These are phyloP conservation scores for Mycena latifolia DNA, from an alignment of 768 basidiomycete genomes.

Conservation along the genomic window DNA sequence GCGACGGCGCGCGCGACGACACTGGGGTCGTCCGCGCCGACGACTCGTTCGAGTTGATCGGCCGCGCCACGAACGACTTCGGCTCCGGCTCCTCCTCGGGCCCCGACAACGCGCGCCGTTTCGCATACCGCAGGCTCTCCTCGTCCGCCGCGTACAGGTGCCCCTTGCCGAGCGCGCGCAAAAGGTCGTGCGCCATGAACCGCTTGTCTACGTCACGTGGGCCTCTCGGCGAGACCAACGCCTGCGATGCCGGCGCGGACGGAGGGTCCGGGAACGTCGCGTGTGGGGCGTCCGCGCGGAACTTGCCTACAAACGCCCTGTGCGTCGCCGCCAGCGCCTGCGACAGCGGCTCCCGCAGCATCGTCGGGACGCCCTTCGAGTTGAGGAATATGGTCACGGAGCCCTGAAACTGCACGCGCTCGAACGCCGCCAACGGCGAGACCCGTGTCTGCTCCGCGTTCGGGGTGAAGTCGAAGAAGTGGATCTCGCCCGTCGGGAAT, in stretches of 20 bases:
- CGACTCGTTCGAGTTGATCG: constrained; percentile 19
- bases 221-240: not conserved
- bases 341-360: constrained; percentile 10
- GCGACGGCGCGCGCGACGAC: not conserved
- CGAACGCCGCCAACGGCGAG: not conserved
- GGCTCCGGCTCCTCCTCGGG: not conserved
- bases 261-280: constrained; percentile 12
- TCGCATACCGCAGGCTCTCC: constrained; percentile 30
- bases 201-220: constrained; percentile 29
- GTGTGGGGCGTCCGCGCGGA: constrained; percentile 10
- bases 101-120: constrained; percentile 27
- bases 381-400: constrained; percentile 9
- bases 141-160: constrained; percentile 12
- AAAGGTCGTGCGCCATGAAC: constrained; percentile 35
- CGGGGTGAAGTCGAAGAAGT: not conserved
- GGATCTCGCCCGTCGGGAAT: not conserved
- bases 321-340: not conserved
- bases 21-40: constrained; percentile 21
- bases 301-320: not conserved
- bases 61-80: constrained; percentile 1
- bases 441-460: not conserved
- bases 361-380: not conserved
- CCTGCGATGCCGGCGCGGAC: not conserved
- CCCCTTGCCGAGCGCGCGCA: constrained; percentile 31
- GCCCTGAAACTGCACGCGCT: not conserved